These are phyloP conservation scores for Hyaloperonospora brassicae DNA, from an alignment of 352 stramenopile species.

Conservation along the genomic window DNA sequence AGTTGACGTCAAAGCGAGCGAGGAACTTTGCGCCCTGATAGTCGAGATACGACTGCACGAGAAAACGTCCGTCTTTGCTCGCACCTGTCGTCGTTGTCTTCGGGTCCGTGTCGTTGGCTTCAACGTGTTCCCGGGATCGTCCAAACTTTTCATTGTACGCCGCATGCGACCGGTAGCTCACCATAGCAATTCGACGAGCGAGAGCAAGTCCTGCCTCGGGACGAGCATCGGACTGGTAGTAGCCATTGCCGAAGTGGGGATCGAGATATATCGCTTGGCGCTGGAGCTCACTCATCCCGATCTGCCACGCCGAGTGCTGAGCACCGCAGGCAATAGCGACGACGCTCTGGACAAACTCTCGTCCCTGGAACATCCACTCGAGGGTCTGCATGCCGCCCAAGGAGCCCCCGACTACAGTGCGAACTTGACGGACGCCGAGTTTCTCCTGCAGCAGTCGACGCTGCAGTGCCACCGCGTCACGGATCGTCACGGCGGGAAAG, in stretches of 20 bases:
- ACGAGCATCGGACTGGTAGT: slow-evolving; percentile 55
- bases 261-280: slow-evolving; percentile 95
- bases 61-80: slow-evolving; percentile 34
- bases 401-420: slow-evolving; percentile 91
- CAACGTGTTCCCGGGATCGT: slow-evolving; percentile 21
- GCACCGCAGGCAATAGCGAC: slow-evolving; percentile 91
- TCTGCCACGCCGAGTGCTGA: slow-evolving; percentile 94
- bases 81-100: too few relatives aligned
- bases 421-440: slow-evolving; percentile 80
- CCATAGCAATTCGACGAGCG: slow-evolving; percentile 94
- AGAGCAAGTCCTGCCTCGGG: slow-evolving; percentile 83
- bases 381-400: slow-evolving; percentile 97
- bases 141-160: slow-evolving; percentile 93
- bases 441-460: slow-evolving; percentile 84
- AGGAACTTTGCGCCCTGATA: slow-evolving; percentile 95
- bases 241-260: slow-evolving; percentile 81
- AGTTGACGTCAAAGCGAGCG: slow-evolving; percentile 91
- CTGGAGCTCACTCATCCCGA: slow-evolving; percentile 92
- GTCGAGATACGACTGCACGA: slow-evolving; percentile 82
- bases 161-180: slow-evolving; percentile 91
- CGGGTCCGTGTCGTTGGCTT: too few relatives aligned
- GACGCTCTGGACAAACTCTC: slow-evolving; percentile 81
- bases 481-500: slow-evolving; percentile 89
- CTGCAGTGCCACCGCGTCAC: slow-evolving; percentile 90
- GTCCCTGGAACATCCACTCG: slow-evolving; percentile 89